Evolutionary conservation across 805 yeast species (phyloP).

Genomic region (Lipomyces oligophaga): DNA sequence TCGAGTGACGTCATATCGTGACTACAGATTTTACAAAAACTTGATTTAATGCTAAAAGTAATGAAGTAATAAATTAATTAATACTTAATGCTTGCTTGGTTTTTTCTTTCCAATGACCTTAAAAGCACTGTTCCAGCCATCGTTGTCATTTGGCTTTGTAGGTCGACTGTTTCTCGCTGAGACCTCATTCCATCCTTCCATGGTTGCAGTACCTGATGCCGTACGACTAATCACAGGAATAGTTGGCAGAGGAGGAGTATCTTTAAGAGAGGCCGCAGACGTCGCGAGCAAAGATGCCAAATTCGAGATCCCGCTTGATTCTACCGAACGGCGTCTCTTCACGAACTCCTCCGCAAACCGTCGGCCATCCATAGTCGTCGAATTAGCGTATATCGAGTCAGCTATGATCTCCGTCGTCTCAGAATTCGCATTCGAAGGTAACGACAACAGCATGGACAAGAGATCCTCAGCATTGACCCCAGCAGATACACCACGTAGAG

Average conservation of each 20-base stretch:
- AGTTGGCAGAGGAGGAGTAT: conserved; percentile 25
- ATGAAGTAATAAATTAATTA: too few species aligned
- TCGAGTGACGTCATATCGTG: conserved; percentile 6
- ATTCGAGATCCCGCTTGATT: conserved; percentile 46
- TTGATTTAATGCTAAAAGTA: neutral
- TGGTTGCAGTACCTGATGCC: conserved; percentile 29
- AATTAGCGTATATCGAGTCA: conserved; percentile 84
- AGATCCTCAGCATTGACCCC: conserved; percentile 71
- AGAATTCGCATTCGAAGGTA: conserved; percentile 57
- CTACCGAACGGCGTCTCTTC: conserved; percentile 71
- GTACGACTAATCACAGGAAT: conserved; percentile 1
- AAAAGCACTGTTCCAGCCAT: conserved; percentile 44
- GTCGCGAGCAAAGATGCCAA: conserved; percentile 28
- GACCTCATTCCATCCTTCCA: conserved; percentile 29
- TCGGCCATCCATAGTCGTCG: conserved; percentile 90
- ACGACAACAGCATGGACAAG: conserved; percentile 69
- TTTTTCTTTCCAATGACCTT: conserved; percentile 66
- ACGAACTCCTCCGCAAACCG: conserved; percentile 88
- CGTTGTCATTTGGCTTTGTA: conserved; percentile 26
- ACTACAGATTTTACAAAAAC: neutral
- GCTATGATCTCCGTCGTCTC: conserved; percentile 84
- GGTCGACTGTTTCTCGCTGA: conserved; percentile 22
- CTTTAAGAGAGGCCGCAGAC: neutral
- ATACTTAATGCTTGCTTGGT: conserved; percentile 31
- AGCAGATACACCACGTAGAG: conserved; percentile 54